These are phyloP conservation scores for Diaporthe velutina DNA, from an alignment of 2,329 filamentous ascomycete species.

Conservation along the genomic window DNA sequence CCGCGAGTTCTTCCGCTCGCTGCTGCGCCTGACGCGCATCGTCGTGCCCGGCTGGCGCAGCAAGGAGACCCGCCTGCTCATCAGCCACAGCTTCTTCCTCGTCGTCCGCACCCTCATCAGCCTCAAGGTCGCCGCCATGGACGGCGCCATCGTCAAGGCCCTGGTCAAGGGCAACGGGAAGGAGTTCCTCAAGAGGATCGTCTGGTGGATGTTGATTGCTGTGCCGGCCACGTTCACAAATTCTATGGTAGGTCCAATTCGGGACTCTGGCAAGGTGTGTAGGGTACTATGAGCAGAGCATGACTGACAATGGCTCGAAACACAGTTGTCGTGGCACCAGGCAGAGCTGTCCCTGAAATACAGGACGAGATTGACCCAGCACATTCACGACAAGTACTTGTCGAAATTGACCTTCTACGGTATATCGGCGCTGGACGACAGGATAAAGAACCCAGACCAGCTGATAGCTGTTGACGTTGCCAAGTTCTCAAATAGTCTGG, in stretches of 20 bases:
- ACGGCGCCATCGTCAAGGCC: constrained; percentile 92
- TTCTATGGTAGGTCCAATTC: constrained; percentile 80
- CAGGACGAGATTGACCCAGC: constrained; percentile 90
- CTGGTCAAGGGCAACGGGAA: constrained; percentile 91
- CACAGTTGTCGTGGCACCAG: constrained; percentile 93
- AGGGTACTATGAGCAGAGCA: background rate
- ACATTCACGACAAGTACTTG: constrained; percentile 95
- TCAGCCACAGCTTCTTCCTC: constrained; percentile 94
- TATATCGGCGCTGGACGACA: constrained; percentile 92
- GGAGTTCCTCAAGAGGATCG: constrained; percentile 87
- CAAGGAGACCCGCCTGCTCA: constrained; percentile 86
- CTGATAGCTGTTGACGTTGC: constrained; percentile 96
- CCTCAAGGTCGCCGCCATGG: constrained; percentile 95
- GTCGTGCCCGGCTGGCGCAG: constrained; percentile 92
- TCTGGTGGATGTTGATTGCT: constrained; percentile 99
- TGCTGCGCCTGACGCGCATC: constrained; percentile 84
- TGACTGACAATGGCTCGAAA: background rate
- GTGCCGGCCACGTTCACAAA: constrained; percentile 98
- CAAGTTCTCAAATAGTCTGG: constrained; percentile 94
- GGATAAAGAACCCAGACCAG: constrained; percentile 98
- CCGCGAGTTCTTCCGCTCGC: constrained; percentile 81
- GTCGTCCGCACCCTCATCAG: constrained; percentile 92
- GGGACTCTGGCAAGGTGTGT: background rate
- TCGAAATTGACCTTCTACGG: constrained; percentile 99
- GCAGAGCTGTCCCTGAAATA: constrained; percentile 94